phyloP scores from a whole-genome alignment of 2,329 filamentous ascomycete genomes.

The Aspergillus ochraceoroseus region DNA sequence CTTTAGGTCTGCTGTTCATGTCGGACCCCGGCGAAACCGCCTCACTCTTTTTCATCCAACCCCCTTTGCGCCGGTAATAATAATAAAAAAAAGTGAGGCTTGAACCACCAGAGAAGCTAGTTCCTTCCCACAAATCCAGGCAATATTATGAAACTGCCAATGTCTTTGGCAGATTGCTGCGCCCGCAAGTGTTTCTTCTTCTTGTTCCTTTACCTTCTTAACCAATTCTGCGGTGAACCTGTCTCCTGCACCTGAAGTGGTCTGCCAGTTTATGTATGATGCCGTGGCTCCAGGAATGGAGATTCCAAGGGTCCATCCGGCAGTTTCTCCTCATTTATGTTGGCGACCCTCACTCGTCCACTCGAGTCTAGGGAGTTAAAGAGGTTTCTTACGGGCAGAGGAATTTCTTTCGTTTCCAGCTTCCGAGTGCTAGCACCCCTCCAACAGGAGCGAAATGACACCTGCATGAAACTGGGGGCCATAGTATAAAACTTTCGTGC shows the following conservation, averaged over 20 bases:
- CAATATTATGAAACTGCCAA: conserved; percentile 4
- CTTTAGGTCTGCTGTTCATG: conserved; percentile 18
- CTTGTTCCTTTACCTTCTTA: conserved; percentile 12
- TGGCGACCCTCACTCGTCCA: conserved; percentile 1
- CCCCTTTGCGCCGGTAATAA: conserved; percentile 22
- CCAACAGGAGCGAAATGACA: conserved; percentile 9
- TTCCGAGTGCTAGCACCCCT: conserved; percentile 5
- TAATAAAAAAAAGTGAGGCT: conserved; percentile 25
- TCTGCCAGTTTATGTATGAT: conserved; percentile 25
- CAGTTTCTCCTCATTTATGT: conserved; percentile 8
- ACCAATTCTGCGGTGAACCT: conserved; percentile 18
- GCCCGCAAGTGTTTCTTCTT: conserved; percentile 8
- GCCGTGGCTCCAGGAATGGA: conserved; percentile 35
- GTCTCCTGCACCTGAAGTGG: conserved; percentile 22
- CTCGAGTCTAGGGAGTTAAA: background rate
- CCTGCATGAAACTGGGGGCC: conserved; percentile 14
- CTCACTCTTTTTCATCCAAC: conserved; percentile 36
- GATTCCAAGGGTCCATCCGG: conserved; percentile 10
- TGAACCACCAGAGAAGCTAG: conserved; percentile 18
- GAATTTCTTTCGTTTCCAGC: conserved; percentile 10
- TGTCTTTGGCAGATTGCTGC: conserved; percentile 14
- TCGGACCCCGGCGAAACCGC: conserved; percentile 28
- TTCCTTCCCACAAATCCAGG: conserved; percentile 20
- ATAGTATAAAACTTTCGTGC: conserved; percentile 9
- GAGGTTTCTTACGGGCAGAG: conserved; percentile 5